These are phyloP conservation scores for Neonectria neomacrospora DNA, from an alignment of 2,329 filamentous ascomycete species.

Conservation along the genomic window DNA sequence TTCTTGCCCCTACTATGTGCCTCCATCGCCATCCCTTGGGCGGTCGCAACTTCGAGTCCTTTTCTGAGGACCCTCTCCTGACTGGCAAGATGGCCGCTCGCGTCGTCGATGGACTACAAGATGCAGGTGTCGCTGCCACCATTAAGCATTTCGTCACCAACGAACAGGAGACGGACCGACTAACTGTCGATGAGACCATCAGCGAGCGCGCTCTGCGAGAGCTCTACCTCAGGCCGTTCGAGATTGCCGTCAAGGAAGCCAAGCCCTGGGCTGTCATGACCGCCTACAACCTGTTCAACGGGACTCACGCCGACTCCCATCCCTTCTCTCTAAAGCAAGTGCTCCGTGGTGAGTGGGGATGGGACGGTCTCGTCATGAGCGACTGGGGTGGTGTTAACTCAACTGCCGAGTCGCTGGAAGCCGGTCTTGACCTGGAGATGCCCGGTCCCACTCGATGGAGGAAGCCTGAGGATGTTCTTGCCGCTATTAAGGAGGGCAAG, in stretches of 20 bases:
- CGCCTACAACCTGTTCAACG: constrained; percentile 54
- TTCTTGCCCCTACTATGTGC: constrained; percentile 54
- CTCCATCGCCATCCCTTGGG: constrained; percentile 43
- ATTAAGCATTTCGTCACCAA: constrained; percentile 60
- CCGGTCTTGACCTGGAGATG: constrained; percentile 51
- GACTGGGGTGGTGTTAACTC: constrained; percentile 54
- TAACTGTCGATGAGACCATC: constrained; percentile 45
- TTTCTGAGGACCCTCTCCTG: constrained; percentile 42
- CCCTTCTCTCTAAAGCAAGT: constrained; percentile 47
- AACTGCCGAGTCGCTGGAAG: constrained; percentile 48
- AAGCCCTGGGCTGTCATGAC: constrained; percentile 54
- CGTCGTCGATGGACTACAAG: constrained; percentile 53
- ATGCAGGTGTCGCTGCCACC: constrained; percentile 53
- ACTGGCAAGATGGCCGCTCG: constrained; percentile 44
- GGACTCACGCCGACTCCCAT: constrained; percentile 48
- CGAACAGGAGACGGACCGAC: constrained; percentile 49
- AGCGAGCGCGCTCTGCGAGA: constrained; percentile 42
- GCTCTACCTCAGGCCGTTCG: constrained; percentile 53
- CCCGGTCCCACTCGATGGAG: constrained; percentile 50
- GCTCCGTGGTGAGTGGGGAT: constrained; percentile 58
- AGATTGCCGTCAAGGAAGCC: constrained; percentile 53
- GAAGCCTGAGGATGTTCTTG: constrained; percentile 43
- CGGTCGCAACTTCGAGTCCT: constrained; percentile 45
- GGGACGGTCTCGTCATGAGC: constrained; percentile 49
- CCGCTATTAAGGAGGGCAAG: constrained; percentile 47